phyloP scores from a whole-genome alignment of 352 stramenopile species.

The Phytophthora multivora region DNA sequence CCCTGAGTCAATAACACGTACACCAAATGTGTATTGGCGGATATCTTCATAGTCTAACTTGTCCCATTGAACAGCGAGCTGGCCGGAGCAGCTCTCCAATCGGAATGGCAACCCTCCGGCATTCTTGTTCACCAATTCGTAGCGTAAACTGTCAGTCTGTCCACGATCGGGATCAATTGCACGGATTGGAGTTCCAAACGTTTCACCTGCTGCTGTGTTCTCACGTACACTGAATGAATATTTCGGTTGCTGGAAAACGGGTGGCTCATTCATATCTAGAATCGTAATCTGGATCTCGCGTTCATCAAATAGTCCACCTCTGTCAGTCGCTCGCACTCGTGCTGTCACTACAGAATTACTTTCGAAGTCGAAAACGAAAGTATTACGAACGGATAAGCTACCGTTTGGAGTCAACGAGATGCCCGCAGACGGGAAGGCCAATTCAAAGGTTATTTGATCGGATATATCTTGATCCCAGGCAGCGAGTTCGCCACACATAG shows the following conservation, averaged over 20 bases:
- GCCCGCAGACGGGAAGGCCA: slow-evolving; percentile 36
- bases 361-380: slow-evolving; percentile 54
- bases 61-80: slow-evolving; percentile 51
- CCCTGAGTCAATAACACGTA: slow-evolving; percentile 48
- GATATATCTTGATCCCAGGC: slow-evolving; percentile 41
- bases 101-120: slow-evolving; percentile 45
- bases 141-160: slow-evolving; percentile 52
- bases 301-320: slow-evolving; percentile 39
- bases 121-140: slow-evolving; percentile 49
- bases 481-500: slow-evolving; percentile 44
- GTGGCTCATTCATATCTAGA: slow-evolving; percentile 59
- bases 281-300: slow-evolving; percentile 48
- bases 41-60: slow-evolving; percentile 56
- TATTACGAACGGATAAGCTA: slow-evolving; percentile 46
- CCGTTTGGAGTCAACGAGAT: slow-evolving; percentile 43
- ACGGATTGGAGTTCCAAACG: slow-evolving; percentile 54
- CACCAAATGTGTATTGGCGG: slow-evolving; percentile 42
- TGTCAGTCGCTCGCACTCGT: slow-evolving; percentile 42
- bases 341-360: slow-evolving; percentile 39
- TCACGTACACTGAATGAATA: slow-evolving; percentile 51
- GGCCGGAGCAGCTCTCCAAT: slow-evolving; percentile 57
- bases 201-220: slow-evolving; percentile 37
- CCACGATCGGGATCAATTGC: slow-evolving; percentile 51
- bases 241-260: slow-evolving; percentile 39
- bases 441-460: slow-evolving; percentile 35